Conservation (phyloP, 768 basidiomycete species). For the Gloeopeniophorella convolvens region DNA sequence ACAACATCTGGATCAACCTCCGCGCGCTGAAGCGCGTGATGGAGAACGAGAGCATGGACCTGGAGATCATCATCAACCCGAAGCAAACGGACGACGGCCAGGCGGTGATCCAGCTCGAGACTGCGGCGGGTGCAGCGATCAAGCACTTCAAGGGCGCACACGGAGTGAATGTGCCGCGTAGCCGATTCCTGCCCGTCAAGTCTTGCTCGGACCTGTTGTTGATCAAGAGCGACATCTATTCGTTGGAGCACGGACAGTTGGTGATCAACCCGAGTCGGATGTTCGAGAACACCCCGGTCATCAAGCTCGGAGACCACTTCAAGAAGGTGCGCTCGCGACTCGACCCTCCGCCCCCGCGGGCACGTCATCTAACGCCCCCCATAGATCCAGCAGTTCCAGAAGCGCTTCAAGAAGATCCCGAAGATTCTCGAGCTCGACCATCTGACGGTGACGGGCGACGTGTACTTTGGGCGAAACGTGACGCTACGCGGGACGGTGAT, state of each 20-base stretch:
- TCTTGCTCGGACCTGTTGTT: slow-evolving; percentile 57
- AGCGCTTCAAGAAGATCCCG: slow-evolving; percentile 71
- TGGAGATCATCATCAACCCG: slow-evolving; percentile 77
- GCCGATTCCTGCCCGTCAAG: slow-evolving; percentile 64
- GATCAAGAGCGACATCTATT: slow-evolving; percentile 67
- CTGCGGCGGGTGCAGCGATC: slow-evolving; percentile 70
- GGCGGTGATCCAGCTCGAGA: slow-evolving; percentile 72
- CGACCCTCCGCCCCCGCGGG: too few relatives aligned
- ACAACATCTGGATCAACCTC: slow-evolving; percentile 56
- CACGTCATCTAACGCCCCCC: too few relatives aligned
- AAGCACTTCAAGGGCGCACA: slow-evolving; percentile 62
- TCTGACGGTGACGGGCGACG: slow-evolving; percentile 64
- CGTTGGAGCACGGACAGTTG: slow-evolving; percentile 60
- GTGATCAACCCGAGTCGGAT: slow-evolving; percentile 53
- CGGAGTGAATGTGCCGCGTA: slow-evolving; percentile 69
- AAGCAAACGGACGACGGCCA: slow-evolving; percentile 65
- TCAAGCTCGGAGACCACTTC: slow-evolving; percentile 73
- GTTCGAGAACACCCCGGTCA: slow-evolving; percentile 61
- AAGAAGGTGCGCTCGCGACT: slow-evolving; percentile 47
- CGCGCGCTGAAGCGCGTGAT: slow-evolving; percentile 67
- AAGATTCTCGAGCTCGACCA: slow-evolving; percentile 70
- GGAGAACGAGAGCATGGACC: slow-evolving; percentile 57
- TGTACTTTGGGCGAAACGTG: slow-evolving; percentile 60
- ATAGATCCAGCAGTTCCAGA: slow-evolving; percentile 58
- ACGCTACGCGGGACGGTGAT: slow-evolving; percentile 64